Percentiles rank a stretch among this genome's conserved stretches.
Evolutionary conservation across 2,329 filamentous ascomycete genomes (phyloP).

Genomic region (Phialophora chinensis): DNA sequence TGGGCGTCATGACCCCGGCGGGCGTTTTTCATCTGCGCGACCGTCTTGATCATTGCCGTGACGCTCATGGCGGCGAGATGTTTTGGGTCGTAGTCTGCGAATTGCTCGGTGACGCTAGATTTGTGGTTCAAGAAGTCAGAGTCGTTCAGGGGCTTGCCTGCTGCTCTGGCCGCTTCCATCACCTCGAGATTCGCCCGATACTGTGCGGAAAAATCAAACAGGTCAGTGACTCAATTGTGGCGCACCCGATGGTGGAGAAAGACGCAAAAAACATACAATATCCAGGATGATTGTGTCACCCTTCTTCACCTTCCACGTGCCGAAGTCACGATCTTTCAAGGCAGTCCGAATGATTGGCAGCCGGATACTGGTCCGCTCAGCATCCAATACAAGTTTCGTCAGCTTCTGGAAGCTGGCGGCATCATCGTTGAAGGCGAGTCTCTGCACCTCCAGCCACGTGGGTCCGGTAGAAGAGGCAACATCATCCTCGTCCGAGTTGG

Average conservation of each 20-base stretch:
- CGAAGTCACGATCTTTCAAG: neutral
- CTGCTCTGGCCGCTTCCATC: neutral
- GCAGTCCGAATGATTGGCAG: neutral
- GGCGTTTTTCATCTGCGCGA: constrained; percentile 7
- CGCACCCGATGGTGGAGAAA: neutral
- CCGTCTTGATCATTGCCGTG: neutral
- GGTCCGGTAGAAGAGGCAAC: neutral
- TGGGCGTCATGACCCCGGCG: constrained; percentile 8
- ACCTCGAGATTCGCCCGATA: neutral
- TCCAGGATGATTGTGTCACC: constrained; percentile 1
- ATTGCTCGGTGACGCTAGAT: constrained; percentile 1
- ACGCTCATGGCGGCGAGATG: neutral
- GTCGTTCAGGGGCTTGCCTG: neutral
- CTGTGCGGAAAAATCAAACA: neutral
- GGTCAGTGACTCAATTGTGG: neutral
- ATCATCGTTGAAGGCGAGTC: neutral
- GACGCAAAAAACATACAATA: neutral
- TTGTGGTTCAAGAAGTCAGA: neutral
- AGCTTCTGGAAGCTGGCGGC: constrained; percentile 1
- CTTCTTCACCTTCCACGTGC: neutral
- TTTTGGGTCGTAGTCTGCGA: constrained; percentile 5
- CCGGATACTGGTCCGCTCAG: constrained; percentile 2
- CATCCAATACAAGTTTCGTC: neutral
- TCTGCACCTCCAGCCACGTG: neutral
- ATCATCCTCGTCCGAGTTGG: neutral